phyloP scores from a whole-genome alignment of 139 green algal species.

The Tetraselmis striata region DNA sequence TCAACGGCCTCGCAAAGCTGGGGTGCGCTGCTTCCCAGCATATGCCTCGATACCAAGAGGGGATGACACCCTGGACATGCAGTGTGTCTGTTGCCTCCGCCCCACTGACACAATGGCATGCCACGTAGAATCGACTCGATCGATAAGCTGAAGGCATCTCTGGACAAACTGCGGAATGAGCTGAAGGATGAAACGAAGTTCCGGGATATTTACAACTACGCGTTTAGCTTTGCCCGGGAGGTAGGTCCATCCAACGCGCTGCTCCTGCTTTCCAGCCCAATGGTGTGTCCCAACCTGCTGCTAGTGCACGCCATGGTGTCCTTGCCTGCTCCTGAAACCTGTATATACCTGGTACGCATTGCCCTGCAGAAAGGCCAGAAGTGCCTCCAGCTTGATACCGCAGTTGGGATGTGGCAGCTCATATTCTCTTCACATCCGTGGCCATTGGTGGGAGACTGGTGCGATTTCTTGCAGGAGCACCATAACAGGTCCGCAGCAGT shows the following conservation, averaged over 20 bases:
- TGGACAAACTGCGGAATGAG: slow-evolving; percentile 52
- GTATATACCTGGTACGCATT: too few species aligned
- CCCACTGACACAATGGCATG: too few species aligned
- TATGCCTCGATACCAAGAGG: too few species aligned
- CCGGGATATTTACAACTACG: slow-evolving; percentile 65
- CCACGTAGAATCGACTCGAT: too few species aligned
- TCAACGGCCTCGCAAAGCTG: slow-evolving; percentile 50
- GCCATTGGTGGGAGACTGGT: slow-evolving; percentile 68
- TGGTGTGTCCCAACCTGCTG: neutral
- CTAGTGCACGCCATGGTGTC: neutral
- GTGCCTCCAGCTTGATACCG: slow-evolving; percentile 84
- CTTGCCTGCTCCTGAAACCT: neutral
- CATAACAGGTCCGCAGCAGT: slow-evolving; percentile 54
- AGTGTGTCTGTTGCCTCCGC: too few species aligned
- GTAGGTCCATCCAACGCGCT: slow-evolving; percentile 23
- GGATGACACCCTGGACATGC: too few species aligned
- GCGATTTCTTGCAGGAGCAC: slow-evolving; percentile 71
- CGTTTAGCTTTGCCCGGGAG: slow-evolving; percentile 68
- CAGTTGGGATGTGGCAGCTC: slow-evolving; percentile 88
- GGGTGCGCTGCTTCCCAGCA: too few species aligned
- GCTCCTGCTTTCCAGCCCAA: neutral
- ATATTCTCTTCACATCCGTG: slow-evolving; percentile 51
- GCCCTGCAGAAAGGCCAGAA: slow-evolving; percentile 84
- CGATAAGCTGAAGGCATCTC: slow-evolving; percentile 56
- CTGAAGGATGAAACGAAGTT: neutral